Evolutionary conservation across 1,139 yeast species (phyloP).

Genomic region (Yamadazyma diospyri): DNA sequence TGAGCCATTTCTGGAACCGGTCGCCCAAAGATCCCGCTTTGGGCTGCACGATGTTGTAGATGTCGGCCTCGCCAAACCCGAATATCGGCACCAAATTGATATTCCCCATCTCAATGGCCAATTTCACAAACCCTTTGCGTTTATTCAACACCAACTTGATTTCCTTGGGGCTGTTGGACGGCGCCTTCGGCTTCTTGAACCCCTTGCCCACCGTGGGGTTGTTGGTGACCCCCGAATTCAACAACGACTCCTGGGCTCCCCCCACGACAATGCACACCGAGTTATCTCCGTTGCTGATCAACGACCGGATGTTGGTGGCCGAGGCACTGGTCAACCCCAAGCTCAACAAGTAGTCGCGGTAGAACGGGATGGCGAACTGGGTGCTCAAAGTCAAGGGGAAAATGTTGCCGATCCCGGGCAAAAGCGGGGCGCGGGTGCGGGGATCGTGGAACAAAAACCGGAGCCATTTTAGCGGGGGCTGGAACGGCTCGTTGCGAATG

Average conservation of each 20-base stretch:
- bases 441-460: slow-evolving; percentile 44
- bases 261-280: slow-evolving; percentile 91
- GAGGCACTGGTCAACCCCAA: slow-evolving; percentile 87
- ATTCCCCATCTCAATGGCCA: slow-evolving; percentile 79
- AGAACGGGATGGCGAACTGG: slow-evolving; percentile 84
- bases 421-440: slow-evolving; percentile 42
- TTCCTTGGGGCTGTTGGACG: slow-evolving; percentile 8
- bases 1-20: slow-evolving; percentile 67
- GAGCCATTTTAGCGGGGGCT: slow-evolving; percentile 52
- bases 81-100: slow-evolving; percentile 81
- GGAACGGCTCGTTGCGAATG: slow-evolving; percentile 42
- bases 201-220: slow-evolving; percentile 18
- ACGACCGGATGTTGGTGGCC: slow-evolving; percentile 62
- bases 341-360: slow-evolving; percentile 78
- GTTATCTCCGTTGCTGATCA: slow-evolving; percentile 60
- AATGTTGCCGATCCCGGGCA: slow-evolving; percentile 77
- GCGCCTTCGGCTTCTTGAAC: slow-evolving; percentile 7
- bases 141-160: slow-evolving; percentile 58
- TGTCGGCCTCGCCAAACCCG: slow-evolving; percentile 89
- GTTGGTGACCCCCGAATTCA: slow-evolving; percentile 41
- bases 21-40: slow-evolving; percentile 48
- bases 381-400: slow-evolving; percentile 78
- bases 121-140: slow-evolving; percentile 83
- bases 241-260: slow-evolving; percentile 87
- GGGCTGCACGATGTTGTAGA: slow-evolving; percentile 63